Base-by-base conservation (phyloP, 495 filamentous ascomycete genomes). In the Sordaria brevicollis region DNA sequence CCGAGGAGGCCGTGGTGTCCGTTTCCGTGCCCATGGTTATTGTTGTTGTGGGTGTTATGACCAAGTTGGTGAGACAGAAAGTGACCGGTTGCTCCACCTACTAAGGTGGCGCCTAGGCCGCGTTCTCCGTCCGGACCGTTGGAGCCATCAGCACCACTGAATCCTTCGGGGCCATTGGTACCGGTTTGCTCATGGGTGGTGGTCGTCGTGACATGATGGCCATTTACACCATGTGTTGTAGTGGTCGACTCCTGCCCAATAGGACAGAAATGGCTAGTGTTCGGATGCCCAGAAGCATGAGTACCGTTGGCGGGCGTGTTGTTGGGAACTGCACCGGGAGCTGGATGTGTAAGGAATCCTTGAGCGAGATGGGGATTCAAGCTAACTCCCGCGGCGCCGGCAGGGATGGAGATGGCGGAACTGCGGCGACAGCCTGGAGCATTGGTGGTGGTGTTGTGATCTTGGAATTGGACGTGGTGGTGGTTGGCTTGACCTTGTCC, bases 61-160 rank as follows among this genome's bases (percentile, higher is more conserved):
- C 76, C 76, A 1, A 79, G 65, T 68, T 79, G 78, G 41, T 87
- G 79, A 0, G 84, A 87, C 0, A 86, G 41, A 33, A 86, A 83
- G 0, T 81, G 86, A 37, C 86, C 87, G 2, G 77, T 82, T 1
- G 82, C 85, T 29, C 86, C 83, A 13, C 87, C 88, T 0, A 85
- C 67, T 0, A 88, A 75, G 1, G 87, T 89, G 0, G 86, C 80
- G 19, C 86, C 84, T 31, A 89, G 79, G 6, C 86, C 86, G 35
- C 79, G 75, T 54, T 86, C 83, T 66, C 85, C 86, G 54, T 83
- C 84, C 68, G 71, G 81, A 36, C 75, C 76, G 3, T 67, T 38
- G 15, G 57, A 38, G 69, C 10, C 74, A 21, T n/a, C 35, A 19
- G n/a, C n/a, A 36, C 75, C 76, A 4, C 65, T 38, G 15, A 38